phyloP scores from a whole-genome alignment of 768 basidiomycete genomes.

The Suillus occidentalis region DNA sequence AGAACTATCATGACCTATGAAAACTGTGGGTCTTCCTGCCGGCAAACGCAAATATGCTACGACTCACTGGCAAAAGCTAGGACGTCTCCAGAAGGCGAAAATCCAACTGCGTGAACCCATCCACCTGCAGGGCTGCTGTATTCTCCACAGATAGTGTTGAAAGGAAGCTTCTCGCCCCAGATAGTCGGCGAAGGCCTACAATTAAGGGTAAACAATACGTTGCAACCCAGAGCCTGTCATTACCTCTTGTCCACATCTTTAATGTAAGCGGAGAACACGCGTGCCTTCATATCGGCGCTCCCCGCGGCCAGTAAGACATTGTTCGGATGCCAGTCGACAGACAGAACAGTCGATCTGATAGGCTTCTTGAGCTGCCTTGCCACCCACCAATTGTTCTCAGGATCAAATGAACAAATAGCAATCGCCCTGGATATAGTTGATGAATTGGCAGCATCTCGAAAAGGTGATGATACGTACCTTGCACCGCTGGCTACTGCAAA shows the following conservation, averaged over 20 bases:
- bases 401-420: conserved; percentile 94
- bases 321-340: conserved; percentile 98
- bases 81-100: conserved; percentile 92
- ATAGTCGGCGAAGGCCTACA: conserved; percentile 80
- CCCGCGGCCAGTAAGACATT: conserved; percentile 96
- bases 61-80: conserved; percentile 90
- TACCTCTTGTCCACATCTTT: conserved; percentile 96
- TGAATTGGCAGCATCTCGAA: not conserved
- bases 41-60: not conserved
- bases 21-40: conserved; percentile 8
- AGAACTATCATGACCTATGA: conserved; percentile 89
- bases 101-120: conserved; percentile 95
- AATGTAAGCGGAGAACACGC: conserved; percentile 97
- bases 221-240: conserved; percentile 16
- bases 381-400: conserved; percentile 99
- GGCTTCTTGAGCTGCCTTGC: conserved; percentile 97
- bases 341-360: conserved; percentile 89
- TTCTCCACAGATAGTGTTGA: conserved; percentile 97
- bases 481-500: conserved; percentile 98
- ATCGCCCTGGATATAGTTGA: conserved; percentile 62
- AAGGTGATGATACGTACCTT: conserved; percentile 47
- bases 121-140: conserved; percentile 87
- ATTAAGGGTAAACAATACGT: conserved; percentile 7
- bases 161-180: conserved; percentile 98
- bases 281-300: conserved; percentile 96